phyloP scores from a whole-genome alignment of 345 rosid genomes.

The Murraya paniculata region DNA sequence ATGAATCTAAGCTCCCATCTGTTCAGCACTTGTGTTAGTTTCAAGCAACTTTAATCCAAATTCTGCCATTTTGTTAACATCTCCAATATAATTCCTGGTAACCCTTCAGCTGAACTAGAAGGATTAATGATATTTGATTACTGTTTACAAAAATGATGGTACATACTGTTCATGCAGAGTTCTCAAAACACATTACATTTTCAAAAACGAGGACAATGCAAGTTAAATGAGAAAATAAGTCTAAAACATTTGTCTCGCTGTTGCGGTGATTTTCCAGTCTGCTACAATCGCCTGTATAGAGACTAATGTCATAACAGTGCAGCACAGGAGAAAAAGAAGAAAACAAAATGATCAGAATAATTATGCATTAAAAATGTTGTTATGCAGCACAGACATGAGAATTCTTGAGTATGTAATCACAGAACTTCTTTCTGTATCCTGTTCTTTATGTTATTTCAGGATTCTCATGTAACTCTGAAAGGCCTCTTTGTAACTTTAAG shows the following conservation, averaged over 20 bases:
- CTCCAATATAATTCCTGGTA: not conserved
- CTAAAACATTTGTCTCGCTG: not conserved
- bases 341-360: not conserved
- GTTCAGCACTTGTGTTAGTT: not conserved
- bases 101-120: not conserved
- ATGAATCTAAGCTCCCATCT: not conserved
- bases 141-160: not conserved
- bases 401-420: not conserved
- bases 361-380: not conserved
- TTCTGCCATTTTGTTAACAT: not conserved
- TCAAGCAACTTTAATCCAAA: not conserved
- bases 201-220: not conserved
- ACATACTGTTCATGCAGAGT: not conserved
- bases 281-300: not conserved
- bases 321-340: not conserved
- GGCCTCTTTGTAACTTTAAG: not conserved
- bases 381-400: not conserved
- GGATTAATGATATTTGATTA: not conserved
- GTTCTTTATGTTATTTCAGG: not conserved
- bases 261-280: not conserved
- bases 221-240: not conserved
- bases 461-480: not conserved
- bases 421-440: not conserved
- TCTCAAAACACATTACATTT: not conserved
- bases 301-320: not conserved